phyloP scores from a whole-genome alignment of 2,329 filamentous ascomycete genomes.

The Aspergillus sp. region DNA sequence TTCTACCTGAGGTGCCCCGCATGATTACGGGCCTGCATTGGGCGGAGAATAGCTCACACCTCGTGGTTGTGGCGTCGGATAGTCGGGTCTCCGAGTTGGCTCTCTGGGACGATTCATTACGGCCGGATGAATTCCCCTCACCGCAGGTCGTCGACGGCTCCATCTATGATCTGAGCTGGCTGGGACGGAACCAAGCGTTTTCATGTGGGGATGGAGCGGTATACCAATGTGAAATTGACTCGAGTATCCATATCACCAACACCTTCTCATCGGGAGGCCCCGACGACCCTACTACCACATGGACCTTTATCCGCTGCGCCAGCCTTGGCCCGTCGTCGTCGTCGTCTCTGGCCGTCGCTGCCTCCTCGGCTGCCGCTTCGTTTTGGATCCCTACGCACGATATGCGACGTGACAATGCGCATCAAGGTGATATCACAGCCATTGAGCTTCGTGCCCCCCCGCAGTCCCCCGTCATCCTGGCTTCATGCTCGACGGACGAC shows the following conservation, averaged over 20 bases:
- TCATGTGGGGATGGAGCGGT: slow-evolving; percentile 34
- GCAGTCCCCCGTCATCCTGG: slow-evolving; percentile 28
- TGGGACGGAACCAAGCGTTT: slow-evolving; percentile 28
- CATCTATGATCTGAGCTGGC: slow-evolving; percentile 39
- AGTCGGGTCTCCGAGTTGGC: slow-evolving; percentile 34
- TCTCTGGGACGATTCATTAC: slow-evolving; percentile 36
- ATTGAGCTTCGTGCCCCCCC: slow-evolving; percentile 34
- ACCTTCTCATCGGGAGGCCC: slow-evolving; percentile 24
- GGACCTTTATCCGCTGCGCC: slow-evolving; percentile 36
- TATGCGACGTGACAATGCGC: slow-evolving; percentile 30
- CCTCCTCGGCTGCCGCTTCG: slow-evolving; percentile 29
- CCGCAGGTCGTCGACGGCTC: slow-evolving; percentile 30
- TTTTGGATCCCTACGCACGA: slow-evolving; percentile 42
- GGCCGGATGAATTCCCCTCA: slow-evolving; percentile 29
- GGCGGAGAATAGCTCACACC: slow-evolving; percentile 30
- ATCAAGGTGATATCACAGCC: slow-evolving; percentile 37
- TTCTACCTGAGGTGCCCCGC: slow-evolving; percentile 38
- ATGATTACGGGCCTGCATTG: slow-evolving; percentile 38
- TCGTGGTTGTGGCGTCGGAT: slow-evolving; percentile 38
- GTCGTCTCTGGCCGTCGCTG: slow-evolving; percentile 31
- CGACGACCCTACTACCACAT: slow-evolving; percentile 19
- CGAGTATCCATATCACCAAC: slow-evolving; percentile 29
- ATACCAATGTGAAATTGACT: slow-evolving; percentile 33
- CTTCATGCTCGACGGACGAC: slow-evolving; percentile 39
- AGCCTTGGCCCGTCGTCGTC: slow-evolving; percentile 15